These are phyloP conservation scores for Penicillium manginii DNA, from an alignment of 495 filamentous ascomycete genomes.

Conservation along the genomic window DNA sequence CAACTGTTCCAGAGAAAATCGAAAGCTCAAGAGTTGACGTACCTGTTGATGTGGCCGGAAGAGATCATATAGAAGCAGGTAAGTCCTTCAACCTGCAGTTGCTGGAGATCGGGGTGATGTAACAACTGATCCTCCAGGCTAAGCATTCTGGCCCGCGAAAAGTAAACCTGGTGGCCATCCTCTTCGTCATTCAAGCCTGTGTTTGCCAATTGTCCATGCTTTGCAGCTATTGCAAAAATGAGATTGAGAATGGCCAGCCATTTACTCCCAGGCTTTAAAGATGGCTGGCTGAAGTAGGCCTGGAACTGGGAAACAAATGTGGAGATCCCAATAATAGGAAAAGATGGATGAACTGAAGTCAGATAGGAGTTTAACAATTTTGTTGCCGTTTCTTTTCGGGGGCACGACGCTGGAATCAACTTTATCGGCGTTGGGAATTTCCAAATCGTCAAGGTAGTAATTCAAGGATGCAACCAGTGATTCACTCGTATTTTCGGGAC, in stretches of 20 bases:
- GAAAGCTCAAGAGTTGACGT: slow-evolving; percentile 14
- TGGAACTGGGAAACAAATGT: slow-evolving; percentile 57
- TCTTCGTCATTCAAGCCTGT: slow-evolving; percentile 49
- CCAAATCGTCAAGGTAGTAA: slow-evolving; percentile 56
- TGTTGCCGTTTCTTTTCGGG: slow-evolving; percentile 51
- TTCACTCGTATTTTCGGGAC: slow-evolving; percentile 31
- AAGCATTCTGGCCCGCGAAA: slow-evolving; percentile 55
- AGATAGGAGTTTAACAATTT: slow-evolving; percentile 61
- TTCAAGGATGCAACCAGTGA: slow-evolving; percentile 38
- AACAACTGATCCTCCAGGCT: slow-evolving; percentile 55
- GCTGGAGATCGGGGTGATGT: slow-evolving; percentile 57
- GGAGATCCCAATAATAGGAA: slow-evolving; percentile 61
- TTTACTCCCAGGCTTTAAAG: slow-evolving; percentile 42
- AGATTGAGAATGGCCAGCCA: slow-evolving; percentile 66
- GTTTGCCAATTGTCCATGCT: slow-evolving; percentile 51
- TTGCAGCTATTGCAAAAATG: slow-evolving; percentile 63
- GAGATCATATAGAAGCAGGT: slow-evolving; percentile 62
- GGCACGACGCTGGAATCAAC: slow-evolving; percentile 57
- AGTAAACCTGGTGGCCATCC: slow-evolving; percentile 58
- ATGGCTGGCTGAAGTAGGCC: slow-evolving; percentile 46
- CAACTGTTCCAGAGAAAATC: neutral
- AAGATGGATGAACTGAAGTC: slow-evolving; percentile 59
- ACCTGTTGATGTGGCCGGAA: slow-evolving; percentile 65
- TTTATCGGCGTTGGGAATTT: slow-evolving; percentile 45
- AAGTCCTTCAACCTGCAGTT: slow-evolving; percentile 61